Evolutionary conservation across 2,329 filamentous ascomycete genomes (phyloP).

Genomic region (Zarea fungicola): DNA sequence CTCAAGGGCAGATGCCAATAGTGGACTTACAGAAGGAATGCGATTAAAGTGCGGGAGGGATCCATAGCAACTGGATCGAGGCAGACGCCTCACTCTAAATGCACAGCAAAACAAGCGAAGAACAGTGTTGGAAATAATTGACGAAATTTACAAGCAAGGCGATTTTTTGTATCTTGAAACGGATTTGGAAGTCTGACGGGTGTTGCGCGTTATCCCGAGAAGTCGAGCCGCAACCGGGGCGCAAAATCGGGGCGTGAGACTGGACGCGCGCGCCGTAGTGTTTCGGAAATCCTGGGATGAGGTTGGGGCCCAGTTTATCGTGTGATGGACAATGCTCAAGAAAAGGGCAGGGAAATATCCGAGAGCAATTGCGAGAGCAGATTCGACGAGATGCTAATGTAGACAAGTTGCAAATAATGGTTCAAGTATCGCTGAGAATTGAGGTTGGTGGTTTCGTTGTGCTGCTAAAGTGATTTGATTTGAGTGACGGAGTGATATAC

Average conservation of each 20-base stretch:
- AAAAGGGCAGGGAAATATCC: too few relatives aligned
- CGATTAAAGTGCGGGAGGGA: slow-evolving; percentile 60
- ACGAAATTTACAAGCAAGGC: background rate
- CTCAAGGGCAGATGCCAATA: slow-evolving; percentile 19
- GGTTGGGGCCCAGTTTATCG: background rate
- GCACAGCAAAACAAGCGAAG: background rate
- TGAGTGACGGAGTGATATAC: too few relatives aligned
- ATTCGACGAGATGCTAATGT: too few relatives aligned
- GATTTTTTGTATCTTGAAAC: background rate
- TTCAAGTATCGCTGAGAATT: too few relatives aligned
- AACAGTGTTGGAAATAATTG: background rate
- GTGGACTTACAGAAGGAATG: slow-evolving; percentile 61
- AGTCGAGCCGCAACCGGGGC: background rate
- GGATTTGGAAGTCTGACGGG: background rate
- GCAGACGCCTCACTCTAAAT: background rate
- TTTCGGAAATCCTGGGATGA: slow-evolving; percentile 7
- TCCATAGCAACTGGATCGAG: slow-evolving; percentile 38
- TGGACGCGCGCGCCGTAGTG: background rate
- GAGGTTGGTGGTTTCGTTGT: too few relatives aligned
- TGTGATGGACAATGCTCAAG: background rate
- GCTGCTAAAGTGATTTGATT: too few relatives aligned
- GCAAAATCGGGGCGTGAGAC: background rate
- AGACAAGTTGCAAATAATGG: too few relatives aligned
- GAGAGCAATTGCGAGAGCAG: too few relatives aligned
- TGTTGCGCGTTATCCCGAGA: background rate